A percentile compares a stretch with the other conserved stretches of the same genome.
Conservation (phyloP, 352 stramenopile species). For the Phytophthora citricola region DNA sequence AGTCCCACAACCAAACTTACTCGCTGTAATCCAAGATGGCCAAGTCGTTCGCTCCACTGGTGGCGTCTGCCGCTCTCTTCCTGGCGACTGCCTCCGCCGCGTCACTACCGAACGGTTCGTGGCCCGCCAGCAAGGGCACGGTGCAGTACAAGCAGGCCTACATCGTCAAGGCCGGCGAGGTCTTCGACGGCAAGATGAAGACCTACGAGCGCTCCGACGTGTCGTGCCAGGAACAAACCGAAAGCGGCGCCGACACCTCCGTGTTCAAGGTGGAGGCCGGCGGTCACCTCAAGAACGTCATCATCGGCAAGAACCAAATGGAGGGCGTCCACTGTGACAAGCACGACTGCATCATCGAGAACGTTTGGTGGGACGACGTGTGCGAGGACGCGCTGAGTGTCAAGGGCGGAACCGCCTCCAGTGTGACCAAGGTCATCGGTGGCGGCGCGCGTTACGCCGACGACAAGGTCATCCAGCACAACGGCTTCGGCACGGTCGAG, state of each 20-base stretch:
- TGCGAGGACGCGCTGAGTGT: conserved; percentile 28
- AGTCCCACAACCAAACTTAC: not conserved
- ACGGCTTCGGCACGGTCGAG: not conserved
- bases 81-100: conserved; percentile 4
- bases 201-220: not conserved
- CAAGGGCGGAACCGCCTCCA: conserved; percentile 18
- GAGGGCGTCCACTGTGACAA: not conserved
- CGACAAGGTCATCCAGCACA: conserved; percentile 1
- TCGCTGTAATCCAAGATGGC: conserved; percentile 2
- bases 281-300: not conserved
- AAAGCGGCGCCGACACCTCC: not conserved
- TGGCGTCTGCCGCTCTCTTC: conserved; percentile 8
- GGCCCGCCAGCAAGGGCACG: conserved; percentile 17
- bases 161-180: conserved; percentile 14
- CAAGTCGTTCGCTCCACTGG: conserved; percentile 7
- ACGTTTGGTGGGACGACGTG: not conserved
- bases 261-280: not conserved
- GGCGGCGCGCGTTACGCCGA: not conserved
- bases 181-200: conserved; percentile 5
- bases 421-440: not conserved
- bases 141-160: conserved; percentile 19
- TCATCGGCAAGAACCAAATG: conserved; percentile 3
- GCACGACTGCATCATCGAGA: conserved; percentile 1
- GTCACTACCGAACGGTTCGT: conserved; percentile 29
- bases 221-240: not conserved